phyloP scores from a whole-genome alignment of 352 stramenopile species.

The Lagenidium giganteum region DNA sequence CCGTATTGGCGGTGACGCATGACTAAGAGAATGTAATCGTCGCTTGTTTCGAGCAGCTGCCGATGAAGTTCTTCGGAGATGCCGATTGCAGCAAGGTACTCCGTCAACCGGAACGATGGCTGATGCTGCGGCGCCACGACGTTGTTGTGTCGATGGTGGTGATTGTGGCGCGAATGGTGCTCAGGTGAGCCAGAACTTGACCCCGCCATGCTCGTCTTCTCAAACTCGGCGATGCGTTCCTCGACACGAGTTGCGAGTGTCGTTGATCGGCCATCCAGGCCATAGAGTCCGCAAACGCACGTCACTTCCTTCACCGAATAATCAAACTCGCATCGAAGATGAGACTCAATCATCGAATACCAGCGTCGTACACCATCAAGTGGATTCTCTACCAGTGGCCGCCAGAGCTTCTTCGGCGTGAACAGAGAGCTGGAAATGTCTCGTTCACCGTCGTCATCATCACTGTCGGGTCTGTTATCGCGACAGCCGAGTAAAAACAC shows the following conservation, averaged over 20 bases:
- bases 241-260: conserved; percentile 9
- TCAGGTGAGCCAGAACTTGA: too few species aligned
- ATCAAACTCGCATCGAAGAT: conserved; percentile 74
- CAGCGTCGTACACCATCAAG: conserved; percentile 68
- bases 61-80: conserved; percentile 45
- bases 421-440: conserved; percentile 78
- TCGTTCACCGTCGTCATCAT: conserved; percentile 26
- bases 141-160: conserved; percentile 1
- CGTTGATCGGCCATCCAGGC: conserved; percentile 32
- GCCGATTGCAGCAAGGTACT: conserved; percentile 40
- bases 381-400: conserved; percentile 47
- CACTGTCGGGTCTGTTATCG: conserved; percentile 5
- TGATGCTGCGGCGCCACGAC: background rate
- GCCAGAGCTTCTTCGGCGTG: conserved; percentile 75
- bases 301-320: conserved; percentile 68
- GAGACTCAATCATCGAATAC: conserved; percentile 80
- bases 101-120: conserved; percentile 15
- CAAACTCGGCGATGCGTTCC: conserved; percentile 11
- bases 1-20: conserved; percentile 57
- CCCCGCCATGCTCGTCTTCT: background rate
- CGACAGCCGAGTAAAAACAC: conserved; percentile 45
- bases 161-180: background rate
- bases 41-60: conserved; percentile 36
- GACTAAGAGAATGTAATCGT: conserved; percentile 71
- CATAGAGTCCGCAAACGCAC: conserved; percentile 71